phyloP scores from a whole-genome alignment of 352 stramenopile genomes.

The Aphanomyces stellatus region DNA sequence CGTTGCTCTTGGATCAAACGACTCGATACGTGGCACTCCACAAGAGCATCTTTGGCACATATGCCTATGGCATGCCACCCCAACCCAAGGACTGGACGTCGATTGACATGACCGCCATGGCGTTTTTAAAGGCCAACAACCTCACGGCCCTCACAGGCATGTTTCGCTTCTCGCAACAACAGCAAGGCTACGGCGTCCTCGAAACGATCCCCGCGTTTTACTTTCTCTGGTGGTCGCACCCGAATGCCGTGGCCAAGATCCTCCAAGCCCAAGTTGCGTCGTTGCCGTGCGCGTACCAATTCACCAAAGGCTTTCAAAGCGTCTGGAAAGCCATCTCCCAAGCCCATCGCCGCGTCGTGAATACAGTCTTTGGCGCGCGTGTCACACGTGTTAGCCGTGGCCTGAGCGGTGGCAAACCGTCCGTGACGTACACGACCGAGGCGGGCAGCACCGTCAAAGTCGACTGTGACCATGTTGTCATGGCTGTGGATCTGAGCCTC shows the following conservation, averaged over 20 bases:
- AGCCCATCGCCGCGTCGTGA: not conserved
- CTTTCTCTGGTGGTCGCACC: not conserved
- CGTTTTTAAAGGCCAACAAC: not conserved
- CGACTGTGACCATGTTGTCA: not conserved
- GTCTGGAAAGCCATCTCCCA: not conserved
- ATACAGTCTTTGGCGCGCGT: not conserved
- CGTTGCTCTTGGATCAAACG: not conserved
- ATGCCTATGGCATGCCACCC: not conserved
- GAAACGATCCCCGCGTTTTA: not conserved
- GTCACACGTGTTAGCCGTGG: not conserved
- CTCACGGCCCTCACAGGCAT: not conserved
- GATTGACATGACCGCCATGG: not conserved
- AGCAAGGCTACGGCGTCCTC: not conserved
- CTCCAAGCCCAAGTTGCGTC: not conserved
- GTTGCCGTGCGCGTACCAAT: not conserved
- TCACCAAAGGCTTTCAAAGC: not conserved
- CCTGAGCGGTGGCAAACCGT: not conserved
- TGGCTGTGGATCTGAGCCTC: not conserved
- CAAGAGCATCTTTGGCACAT: not conserved
- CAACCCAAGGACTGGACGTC: not conserved
- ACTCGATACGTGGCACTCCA: not conserved
- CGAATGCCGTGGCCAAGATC: not conserved
- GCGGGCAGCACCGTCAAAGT: not conserved
- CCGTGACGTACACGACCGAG: not conserved
- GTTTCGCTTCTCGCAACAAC: not conserved